Conservation (phyloP, 2,329 filamentous ascomycete genomes). For the Penicillium sp. region DNA sequence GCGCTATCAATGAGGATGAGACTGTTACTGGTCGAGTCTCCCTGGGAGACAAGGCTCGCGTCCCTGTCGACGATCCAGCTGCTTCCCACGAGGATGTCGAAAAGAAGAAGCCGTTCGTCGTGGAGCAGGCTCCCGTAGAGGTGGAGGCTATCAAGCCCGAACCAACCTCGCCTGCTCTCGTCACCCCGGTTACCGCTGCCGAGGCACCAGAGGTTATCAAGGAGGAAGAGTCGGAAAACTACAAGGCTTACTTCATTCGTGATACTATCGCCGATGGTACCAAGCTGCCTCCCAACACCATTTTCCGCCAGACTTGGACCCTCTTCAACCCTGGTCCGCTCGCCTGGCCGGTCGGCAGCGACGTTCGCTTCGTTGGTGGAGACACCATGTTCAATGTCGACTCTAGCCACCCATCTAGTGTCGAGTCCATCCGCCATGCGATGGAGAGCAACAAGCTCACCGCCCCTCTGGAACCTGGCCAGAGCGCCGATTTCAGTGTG, state of each 20-base stretch:
- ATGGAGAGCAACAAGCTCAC: constrained; percentile 80
- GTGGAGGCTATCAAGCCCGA: constrained; percentile 20
- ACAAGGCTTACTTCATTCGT: constrained; percentile 69
- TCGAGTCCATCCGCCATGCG: constrained; percentile 73
- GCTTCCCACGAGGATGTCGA: constrained; percentile 30
- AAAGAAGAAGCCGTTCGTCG: constrained; percentile 25
- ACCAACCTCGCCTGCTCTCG: background rate
- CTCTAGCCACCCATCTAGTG: constrained; percentile 73
- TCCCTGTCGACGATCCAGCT: constrained; percentile 39
- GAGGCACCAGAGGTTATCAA: background rate
- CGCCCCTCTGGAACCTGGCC: constrained; percentile 68
- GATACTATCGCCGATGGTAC: constrained; percentile 82
- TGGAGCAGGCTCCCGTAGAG: constrained; percentile 23
- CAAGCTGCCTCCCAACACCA: constrained; percentile 65
- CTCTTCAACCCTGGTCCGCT: constrained; percentile 79
- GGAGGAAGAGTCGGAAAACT: constrained; percentile 15
- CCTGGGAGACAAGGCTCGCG: constrained; percentile 70
- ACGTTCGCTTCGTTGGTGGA: constrained; percentile 87
- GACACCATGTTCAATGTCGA: constrained; percentile 96
- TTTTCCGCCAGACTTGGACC: constrained; percentile 90
- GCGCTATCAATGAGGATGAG: constrained; percentile 76
- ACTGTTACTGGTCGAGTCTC: constrained; percentile 60
- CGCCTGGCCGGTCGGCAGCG: constrained; percentile 85
- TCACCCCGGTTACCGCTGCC: background rate
- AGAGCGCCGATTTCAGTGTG: constrained; percentile 79